These are phyloP conservation scores for Circinella umbellata DNA, from an alignment of 371 early-diverging fungal genomes.

Conservation along the genomic window DNA sequence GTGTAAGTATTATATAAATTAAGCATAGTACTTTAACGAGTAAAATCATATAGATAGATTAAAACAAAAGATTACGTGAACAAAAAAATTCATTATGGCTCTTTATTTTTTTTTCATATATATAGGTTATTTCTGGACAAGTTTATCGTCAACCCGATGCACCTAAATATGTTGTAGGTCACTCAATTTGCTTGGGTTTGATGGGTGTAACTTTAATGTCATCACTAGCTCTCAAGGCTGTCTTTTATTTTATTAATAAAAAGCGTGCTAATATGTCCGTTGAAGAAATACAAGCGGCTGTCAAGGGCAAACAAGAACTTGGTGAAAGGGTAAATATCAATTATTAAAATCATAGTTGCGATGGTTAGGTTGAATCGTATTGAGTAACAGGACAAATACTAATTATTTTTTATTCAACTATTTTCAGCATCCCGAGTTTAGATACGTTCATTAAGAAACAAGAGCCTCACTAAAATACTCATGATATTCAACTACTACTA, in stretches of 20 bases:
- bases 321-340: slow-evolving; percentile 57
- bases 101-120: neutral
- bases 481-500: too few species aligned
- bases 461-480: too few species aligned
- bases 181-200: slow-evolving; percentile 46
- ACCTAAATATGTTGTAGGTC: slow-evolving; percentile 56
- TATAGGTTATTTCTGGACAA: slow-evolving; percentile 61
- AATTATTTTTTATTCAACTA: neutral
- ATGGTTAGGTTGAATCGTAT: neutral
- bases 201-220: slow-evolving; percentile 29
- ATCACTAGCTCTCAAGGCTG: slow-evolving; percentile 31
- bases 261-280: slow-evolving; percentile 17
- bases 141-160: slow-evolving; percentile 66
- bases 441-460: slow-evolving; percentile 37
- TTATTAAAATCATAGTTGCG: slow-evolving; percentile 42
- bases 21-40: too few species aligned
- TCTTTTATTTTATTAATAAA: slow-evolving; percentile 24
- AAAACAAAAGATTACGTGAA: neutral
- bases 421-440: slow-evolving; percentile 55
- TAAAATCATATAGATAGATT: neutral
- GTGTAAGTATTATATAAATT: neutral
- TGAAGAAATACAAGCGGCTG: slow-evolving; percentile 52
- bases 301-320: slow-evolving; percentile 46
- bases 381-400: neutral
- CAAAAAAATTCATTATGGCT: neutral